Evolutionary conservation across 2,329 filamentous ascomycete genomes (phyloP).

Genomic region (Huntiella savannae): DNA sequence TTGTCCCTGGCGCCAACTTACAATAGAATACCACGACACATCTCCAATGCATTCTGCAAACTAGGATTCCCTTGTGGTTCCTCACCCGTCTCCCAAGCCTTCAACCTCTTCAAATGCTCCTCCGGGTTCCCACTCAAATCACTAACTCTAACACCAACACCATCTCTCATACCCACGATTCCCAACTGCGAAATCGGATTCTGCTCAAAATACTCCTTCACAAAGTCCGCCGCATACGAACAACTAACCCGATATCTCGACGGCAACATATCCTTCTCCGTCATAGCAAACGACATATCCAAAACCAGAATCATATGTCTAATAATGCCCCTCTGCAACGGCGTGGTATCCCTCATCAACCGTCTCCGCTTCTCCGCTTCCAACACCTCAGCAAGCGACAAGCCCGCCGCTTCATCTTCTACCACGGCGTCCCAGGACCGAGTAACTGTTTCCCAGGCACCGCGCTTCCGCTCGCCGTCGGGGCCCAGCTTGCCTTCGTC

Average conservation of each 20-base stretch:
- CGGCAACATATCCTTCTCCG: constrained; percentile 83
- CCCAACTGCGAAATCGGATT: constrained; percentile 94
- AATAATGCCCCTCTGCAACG: constrained; percentile 89
- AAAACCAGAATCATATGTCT: constrained; percentile 82
- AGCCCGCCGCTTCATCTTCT: constrained; percentile 60
- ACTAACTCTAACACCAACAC: constrained; percentile 66
- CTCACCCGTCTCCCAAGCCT: constrained; percentile 37
- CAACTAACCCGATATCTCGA: constrained; percentile 69
- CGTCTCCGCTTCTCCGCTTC: constrained; percentile 69
- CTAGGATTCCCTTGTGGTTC: constrained; percentile 60
- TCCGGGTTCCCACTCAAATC: constrained; percentile 83
- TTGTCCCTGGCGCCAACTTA: constrained; percentile 21
- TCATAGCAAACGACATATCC: constrained; percentile 85
- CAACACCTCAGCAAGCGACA: constrained; percentile 55
- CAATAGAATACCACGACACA: constrained; percentile 84
- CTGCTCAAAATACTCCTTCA: constrained; percentile 91
- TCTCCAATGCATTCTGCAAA: constrained; percentile 87
- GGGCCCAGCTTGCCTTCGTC: constrained; percentile 11
- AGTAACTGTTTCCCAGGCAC: constrained; percentile 48
- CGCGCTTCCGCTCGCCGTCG: constrained; percentile 21
- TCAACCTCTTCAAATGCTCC: constrained; percentile 64
- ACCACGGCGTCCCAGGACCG: constrained; percentile 55
- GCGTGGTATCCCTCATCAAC: constrained; percentile 69
- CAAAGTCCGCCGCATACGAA: constrained; percentile 69
- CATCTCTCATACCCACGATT: constrained; percentile 83